Conservation (phyloP, 2,329 filamentous ascomycete species). For the Monilinia laxa region DNA sequence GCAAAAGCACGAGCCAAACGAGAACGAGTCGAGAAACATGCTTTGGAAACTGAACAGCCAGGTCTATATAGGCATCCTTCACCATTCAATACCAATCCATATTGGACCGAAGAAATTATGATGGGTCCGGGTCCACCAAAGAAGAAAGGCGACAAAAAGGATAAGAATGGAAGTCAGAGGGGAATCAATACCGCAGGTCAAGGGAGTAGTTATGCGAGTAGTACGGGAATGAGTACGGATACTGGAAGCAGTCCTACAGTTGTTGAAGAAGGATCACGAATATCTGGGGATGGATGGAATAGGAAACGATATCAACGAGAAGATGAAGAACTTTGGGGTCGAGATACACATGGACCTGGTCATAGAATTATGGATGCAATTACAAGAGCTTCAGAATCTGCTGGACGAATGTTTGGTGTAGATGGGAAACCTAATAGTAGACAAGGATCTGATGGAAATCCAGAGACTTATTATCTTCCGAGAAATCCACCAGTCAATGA, state of each 20-base stretch:
- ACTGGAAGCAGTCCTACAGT: conserved; percentile 47
- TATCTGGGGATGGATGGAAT: conserved; percentile 66
- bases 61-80: conserved; percentile 74
- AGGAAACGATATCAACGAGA: conserved; percentile 78
- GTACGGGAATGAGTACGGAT: conserved; percentile 41
- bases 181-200: conserved; percentile 58
- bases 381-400: conserved; percentile 51
- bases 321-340: conserved; percentile 83
- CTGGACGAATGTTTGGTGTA: conserved; percentile 55
- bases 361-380: conserved; percentile 51
- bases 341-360: conserved; percentile 51
- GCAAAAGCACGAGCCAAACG: conserved; percentile 68
- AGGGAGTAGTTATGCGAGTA: conserved; percentile 51
- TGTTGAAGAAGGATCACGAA: conserved; percentile 46
- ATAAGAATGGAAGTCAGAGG: conserved; percentile 58
- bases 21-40: conserved; percentile 64
- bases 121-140: conserved; percentile 75
- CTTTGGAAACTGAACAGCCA: conserved; percentile 67
- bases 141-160: conserved; percentile 51
- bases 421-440: conserved; percentile 42
- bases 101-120: conserved; percentile 84
- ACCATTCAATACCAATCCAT: conserved; percentile 82
- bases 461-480: conserved; percentile 40
- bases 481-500: conserved; percentile 77
- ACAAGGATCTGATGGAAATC: conserved; percentile 17